Conservation (phyloP, 1,139 yeast species). For the Fermentozyma sake region DNA sequence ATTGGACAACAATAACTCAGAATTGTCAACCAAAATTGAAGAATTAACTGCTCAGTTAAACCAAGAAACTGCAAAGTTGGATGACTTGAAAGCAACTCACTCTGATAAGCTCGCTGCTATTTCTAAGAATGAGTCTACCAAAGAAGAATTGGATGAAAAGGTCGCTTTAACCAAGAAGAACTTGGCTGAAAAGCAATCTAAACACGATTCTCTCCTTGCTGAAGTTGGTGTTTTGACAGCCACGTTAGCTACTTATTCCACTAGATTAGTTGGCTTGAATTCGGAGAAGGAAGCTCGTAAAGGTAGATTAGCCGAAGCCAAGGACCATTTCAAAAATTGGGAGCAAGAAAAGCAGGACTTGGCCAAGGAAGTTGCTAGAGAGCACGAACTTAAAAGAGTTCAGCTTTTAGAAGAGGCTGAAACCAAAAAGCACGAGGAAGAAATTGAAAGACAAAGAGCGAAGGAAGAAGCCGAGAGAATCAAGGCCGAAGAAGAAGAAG, state of each 20-base stretch:
- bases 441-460: conserved; percentile 38
- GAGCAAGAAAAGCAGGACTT: conserved; percentile 37
- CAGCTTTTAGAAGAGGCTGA: conserved; percentile 49
- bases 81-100: conserved; percentile 38
- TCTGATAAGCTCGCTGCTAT: conserved; percentile 36
- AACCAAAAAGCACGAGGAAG: conserved; percentile 42
- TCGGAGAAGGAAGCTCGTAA: conserved; percentile 36
- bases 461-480: conserved; percentile 31
- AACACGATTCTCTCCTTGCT: conserved; percentile 34
- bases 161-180: conserved; percentile 31
- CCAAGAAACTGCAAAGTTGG: conserved; percentile 36
- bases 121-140: conserved; percentile 30
- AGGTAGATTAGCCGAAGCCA: conserved; percentile 39
- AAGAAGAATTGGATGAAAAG: conserved; percentile 38
- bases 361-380: conserved; percentile 36
- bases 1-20: conserved; percentile 42
- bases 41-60: conserved; percentile 39
- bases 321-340: conserved; percentile 39
- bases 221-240: conserved; percentile 45
- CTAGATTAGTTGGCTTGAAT: conserved; percentile 38
- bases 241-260: conserved; percentile 41
- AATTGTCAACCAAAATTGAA: conserved; percentile 35
- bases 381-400: conserved; percentile 42
- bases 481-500: conserved; percentile 27
- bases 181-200: conserved; percentile 31